Percentiles rank a stretch among this genome's conserved stretches.
These are phyloP conservation scores for Rosa lucieae DNA, from an alignment of 306 rosid genomes.

Conservation along the genomic window DNA sequence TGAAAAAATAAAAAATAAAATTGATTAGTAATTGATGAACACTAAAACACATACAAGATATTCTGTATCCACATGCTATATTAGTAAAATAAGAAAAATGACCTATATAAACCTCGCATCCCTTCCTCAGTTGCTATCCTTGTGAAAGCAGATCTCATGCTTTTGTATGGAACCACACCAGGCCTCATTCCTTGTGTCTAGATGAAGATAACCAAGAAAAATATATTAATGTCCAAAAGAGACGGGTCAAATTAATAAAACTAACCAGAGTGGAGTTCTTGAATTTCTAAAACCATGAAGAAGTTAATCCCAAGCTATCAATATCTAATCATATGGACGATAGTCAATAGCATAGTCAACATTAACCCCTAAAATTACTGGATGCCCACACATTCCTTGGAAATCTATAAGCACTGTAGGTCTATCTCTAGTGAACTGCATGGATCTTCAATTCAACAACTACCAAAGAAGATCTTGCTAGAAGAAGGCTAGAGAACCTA, in stretches of 20 bases:
- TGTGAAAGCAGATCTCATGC: slow-evolving; percentile 74
- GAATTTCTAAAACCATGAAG: background rate
- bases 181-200: slow-evolving; percentile 97
- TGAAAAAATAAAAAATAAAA: background rate
- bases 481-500: background rate
- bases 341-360: background rate
- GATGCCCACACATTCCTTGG: background rate
- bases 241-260: background rate
- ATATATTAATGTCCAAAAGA: slow-evolving; percentile 24
- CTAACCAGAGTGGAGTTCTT: background rate
- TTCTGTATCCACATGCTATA: background rate
- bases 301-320: background rate
- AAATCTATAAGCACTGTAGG: background rate
- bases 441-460: slow-evolving; percentile 2
- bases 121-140: slow-evolving; percentile 93
- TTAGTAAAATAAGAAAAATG: slow-evolving; percentile 19
- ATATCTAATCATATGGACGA: background rate
- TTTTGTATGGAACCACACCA: slow-evolving; percentile 80
- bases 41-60: background rate
- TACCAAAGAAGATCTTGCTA: background rate
- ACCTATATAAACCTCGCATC: slow-evolving; percentile 89
- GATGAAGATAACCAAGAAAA: slow-evolving; percentile 14
- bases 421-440: background rate
- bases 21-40: background rate
- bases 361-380: background rate